Base-by-base conservation (phyloP, 1,139 yeast genomes). In the Chernovozyma aurita region DNA sequence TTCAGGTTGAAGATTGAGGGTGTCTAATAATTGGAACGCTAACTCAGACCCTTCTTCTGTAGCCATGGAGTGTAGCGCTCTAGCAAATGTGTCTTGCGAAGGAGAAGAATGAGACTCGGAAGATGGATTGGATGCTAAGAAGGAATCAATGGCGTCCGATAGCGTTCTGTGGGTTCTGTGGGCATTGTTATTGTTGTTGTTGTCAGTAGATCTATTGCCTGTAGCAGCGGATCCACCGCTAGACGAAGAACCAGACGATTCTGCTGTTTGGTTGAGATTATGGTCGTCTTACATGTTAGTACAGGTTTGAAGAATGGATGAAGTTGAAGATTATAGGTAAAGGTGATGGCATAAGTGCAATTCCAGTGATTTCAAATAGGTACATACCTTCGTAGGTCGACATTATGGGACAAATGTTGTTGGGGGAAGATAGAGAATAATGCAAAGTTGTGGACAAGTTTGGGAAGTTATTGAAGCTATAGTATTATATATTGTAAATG, bases 311-410 rank as follows among this genome's bases (percentile, higher is more conserved):
- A 24, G 27, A n/a, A 8, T 27, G 15, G 33, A 20, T 9, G 9
- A 20, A 20, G 22, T n/a, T n/a, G n/a, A n/a, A n/a, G n/a, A n/a
- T n/a, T n/a, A n/a, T n/a, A n/a, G n/a, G n/a, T n/a, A n/a, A n/a
- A n/a, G n/a, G n/a, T n/a, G n/a, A n/a, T n/a, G n/a, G n/a, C n/a
- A n/a, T n/a, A n/a, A n/a, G n/a, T n/a, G n/a, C n/a, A n/a, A n/a
- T n/a, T n/a, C n/a, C n/a, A n/a, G n/a, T n/a, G n/a, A n/a, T n/a
- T n/a, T n/a, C n/a, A n/a, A n/a, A n/a, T n/a, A n/a, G 22, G 17
- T 28, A 56, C 73, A 25, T 63, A 66, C 74, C 67, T 59, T 69
- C 73, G 52, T 69, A 65, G 22, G 63, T 64, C 14, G 70, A 60
- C 71, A 65, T 65, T 30, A 15, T 24, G n/a, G n/a, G n/a, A n/a